A percentile compares a stretch with the other conserved stretches of the same genome.
Evolutionary conservation across 1,284 basidiomycete species (phyloP).

Genomic region (Ustilago trichophora): DNA sequence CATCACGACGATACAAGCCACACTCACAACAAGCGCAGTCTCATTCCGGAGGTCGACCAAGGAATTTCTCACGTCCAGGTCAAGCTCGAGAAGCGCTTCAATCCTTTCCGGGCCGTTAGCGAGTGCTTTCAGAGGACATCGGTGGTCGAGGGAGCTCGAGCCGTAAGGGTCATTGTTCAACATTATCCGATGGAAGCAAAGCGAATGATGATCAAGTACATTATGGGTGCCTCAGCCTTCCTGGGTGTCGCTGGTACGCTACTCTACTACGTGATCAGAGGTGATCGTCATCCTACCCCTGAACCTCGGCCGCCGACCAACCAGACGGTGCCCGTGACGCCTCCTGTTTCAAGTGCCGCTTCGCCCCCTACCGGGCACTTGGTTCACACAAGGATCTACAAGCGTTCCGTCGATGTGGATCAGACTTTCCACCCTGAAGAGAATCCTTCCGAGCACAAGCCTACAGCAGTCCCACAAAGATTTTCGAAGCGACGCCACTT

Average conservation of each 20-base stretch:
- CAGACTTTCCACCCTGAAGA: too few species aligned
- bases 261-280: background rate
- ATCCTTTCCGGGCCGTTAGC: background rate
- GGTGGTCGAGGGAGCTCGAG: background rate
- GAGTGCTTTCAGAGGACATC: background rate
- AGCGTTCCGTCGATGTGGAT: too few species aligned
- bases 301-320: background rate
- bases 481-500: too few species aligned
- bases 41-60: too few species aligned
- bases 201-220: background rate
- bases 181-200: background rate
- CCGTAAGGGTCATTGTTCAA: background rate
- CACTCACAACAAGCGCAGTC: too few species aligned
- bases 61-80: too few species aligned
- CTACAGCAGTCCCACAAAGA: too few species aligned
- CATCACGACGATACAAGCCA: too few species aligned
- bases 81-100: constrained; percentile 9
- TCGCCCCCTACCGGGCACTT: too few species aligned
- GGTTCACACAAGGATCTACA: too few species aligned
- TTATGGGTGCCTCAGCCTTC: background rate
- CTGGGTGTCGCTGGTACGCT: background rate
- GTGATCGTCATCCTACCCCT: background rate
- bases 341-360: too few species aligned
- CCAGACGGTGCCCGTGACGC: background rate
- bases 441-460: too few species aligned